Conservation (phyloP, 768 basidiomycete species). For the Mrakia frigida region DNA sequence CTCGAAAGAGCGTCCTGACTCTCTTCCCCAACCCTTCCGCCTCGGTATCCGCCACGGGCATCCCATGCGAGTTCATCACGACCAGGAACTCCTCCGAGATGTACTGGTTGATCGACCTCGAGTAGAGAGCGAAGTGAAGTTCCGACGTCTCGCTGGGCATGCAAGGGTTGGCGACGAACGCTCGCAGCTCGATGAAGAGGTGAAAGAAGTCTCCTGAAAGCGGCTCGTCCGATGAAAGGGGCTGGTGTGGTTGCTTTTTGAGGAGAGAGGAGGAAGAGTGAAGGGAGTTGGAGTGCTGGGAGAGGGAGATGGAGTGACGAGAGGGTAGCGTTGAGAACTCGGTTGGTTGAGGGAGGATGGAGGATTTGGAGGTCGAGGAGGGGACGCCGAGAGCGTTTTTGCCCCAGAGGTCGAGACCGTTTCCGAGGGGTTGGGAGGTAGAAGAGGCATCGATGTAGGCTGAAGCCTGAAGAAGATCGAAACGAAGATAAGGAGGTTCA, state of each 20-base stretch:
- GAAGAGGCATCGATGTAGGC: conserved; percentile 59
- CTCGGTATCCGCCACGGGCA: conserved; percentile 61
- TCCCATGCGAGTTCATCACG: conserved; percentile 85
- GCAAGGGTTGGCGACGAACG: conserved; percentile 86
- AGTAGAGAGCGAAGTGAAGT: conserved; percentile 88
- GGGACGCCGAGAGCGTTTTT: neutral
- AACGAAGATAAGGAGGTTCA: neutral
- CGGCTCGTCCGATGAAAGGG: neutral
- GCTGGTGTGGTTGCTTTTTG: neutral
- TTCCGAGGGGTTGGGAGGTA: neutral
- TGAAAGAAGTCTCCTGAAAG: conserved; percentile 69
- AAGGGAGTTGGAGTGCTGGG: neutral
- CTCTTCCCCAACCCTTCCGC: conserved; percentile 38
- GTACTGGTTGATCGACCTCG: conserved; percentile 67
- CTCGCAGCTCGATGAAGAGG: conserved; percentile 80
- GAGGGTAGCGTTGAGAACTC: neutral
- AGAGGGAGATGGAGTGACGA: neutral
- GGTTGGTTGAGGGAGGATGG: neutral
- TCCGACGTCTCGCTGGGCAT: conserved; percentile 87
- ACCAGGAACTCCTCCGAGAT: conserved; percentile 90
- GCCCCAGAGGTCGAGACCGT: conserved; percentile 12
- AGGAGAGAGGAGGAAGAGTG: neutral
- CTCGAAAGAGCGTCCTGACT: conserved; percentile 81
- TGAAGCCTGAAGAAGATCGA: conserved; percentile 14
- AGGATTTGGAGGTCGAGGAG: neutral